Percentiles rank a stretch among this genome's conserved stretches.
Evolutionary conservation across 345 rosid genomes (phyloP).

Genomic region (Bruguiera sexangula): DNA sequence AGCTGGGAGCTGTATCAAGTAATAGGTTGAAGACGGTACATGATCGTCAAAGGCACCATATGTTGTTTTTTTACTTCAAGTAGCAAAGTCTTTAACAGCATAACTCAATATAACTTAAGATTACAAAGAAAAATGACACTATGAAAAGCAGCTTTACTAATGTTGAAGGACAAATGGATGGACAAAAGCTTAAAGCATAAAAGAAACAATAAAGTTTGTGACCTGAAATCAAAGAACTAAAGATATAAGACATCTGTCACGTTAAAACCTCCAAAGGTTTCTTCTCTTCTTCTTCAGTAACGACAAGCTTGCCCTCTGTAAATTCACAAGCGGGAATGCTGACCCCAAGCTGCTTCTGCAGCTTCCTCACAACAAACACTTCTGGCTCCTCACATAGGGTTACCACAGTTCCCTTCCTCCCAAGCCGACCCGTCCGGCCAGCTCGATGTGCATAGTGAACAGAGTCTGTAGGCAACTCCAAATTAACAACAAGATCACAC

Average conservation of each 20-base stretch:
- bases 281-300: slow-evolving; percentile 47
- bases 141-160: too few species aligned
- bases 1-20: too few species aligned
- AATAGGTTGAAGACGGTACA: too few species aligned
- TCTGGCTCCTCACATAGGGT: slow-evolving; percentile 79
- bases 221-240: too few species aligned
- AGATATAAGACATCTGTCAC: slow-evolving; percentile 7
- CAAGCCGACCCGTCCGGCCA: slow-evolving; percentile 84
- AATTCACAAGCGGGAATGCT: slow-evolving; percentile 68
- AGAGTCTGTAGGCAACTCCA: slow-evolving; percentile 74
- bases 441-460: slow-evolving; percentile 89
- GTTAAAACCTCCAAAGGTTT: slow-evolving; percentile 16
- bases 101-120: too few species aligned
- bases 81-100: too few species aligned
- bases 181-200: too few species aligned
- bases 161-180: too few species aligned
- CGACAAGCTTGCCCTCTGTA: slow-evolving; percentile 72
- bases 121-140: too few species aligned
- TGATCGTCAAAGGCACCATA: too few species aligned
- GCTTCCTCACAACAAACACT: slow-evolving; percentile 78
- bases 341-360: slow-evolving; percentile 81
- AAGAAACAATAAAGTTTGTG: too few species aligned
- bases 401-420: slow-evolving; percentile 82
- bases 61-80: too few species aligned
- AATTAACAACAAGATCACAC: slow-evolving; percentile 87